phyloP scores from a whole-genome alignment of 805 yeast genomes.

The Grigorovia transvaalensis region DNA sequence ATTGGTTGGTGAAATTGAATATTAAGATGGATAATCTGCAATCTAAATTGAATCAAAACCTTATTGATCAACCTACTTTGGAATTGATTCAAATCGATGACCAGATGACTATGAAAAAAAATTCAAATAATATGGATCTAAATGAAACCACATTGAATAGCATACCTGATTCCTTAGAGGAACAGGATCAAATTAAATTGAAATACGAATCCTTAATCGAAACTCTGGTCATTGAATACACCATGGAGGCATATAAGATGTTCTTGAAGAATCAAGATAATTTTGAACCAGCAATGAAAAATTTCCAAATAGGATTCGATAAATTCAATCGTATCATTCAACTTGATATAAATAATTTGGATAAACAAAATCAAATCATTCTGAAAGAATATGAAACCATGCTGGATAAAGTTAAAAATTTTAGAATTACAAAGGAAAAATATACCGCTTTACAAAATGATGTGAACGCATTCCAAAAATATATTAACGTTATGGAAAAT shows the following conservation, averaged over 20 bases:
- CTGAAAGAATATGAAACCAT: slow-evolving; percentile 33
- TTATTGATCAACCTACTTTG: slow-evolving; percentile 22
- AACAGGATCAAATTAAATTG: slow-evolving; percentile 25
- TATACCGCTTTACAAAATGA: slow-evolving; percentile 60
- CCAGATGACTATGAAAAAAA: slow-evolving; percentile 3
- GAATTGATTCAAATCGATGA: slow-evolving; percentile 21
- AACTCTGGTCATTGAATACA: slow-evolving; percentile 46
- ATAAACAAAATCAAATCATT: slow-evolving; percentile 33
- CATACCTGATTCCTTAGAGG: slow-evolving; percentile 14
- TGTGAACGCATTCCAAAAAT: slow-evolving; percentile 57
- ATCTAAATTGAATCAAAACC: slow-evolving; percentile 10
- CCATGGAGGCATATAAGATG: slow-evolving; percentile 54
- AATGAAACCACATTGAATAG: slow-evolving; percentile 3
- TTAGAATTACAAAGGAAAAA: slow-evolving; percentile 46
- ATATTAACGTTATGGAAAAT: slow-evolving; percentile 55
- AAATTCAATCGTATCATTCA: slow-evolving; percentile 40
- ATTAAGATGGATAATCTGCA: slow-evolving; percentile 30
- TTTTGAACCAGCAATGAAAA: slow-evolving; percentile 42
- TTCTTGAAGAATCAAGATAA: slow-evolving; percentile 51
- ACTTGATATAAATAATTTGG: slow-evolving; percentile 34
- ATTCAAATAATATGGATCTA: not conserved
- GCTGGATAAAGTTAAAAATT: slow-evolving; percentile 35
- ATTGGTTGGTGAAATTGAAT: slow-evolving; percentile 65
- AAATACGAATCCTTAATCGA: slow-evolving; percentile 31
- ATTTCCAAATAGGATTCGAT: slow-evolving; percentile 47